phyloP scores from a whole-genome alignment of 805 yeast species.

The Pichia cephalocereana region DNA sequence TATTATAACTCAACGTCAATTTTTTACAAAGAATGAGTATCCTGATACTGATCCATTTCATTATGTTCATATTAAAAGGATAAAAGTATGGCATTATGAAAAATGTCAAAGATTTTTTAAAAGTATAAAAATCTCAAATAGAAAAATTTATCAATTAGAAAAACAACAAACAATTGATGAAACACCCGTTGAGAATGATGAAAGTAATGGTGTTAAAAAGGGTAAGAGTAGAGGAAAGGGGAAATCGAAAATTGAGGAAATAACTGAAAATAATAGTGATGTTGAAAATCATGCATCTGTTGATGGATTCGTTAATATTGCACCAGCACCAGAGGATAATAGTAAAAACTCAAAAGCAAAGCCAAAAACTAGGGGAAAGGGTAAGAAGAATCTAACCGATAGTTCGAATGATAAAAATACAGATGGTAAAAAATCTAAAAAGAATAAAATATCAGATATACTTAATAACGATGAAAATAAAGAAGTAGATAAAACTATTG shows the following conservation, averaged over 20 bases:
- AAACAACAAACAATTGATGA: slow-evolving; percentile 7
- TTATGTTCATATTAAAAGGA: slow-evolving; percentile 35
- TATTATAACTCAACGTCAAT: slow-evolving; percentile 38
- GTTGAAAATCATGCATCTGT: not conserved
- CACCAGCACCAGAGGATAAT: slow-evolving; percentile 5
- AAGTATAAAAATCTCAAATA: slow-evolving; percentile 35
- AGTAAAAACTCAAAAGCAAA: not conserved
- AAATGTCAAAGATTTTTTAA: slow-evolving; percentile 48
- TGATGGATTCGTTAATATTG: slow-evolving; percentile 4
- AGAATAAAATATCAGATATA: not conserved
- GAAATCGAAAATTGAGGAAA: slow-evolving; percentile 1
- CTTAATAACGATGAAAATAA: not conserved
- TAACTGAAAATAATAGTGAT: not conserved
- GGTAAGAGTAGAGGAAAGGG: not conserved
- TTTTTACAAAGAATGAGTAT: slow-evolving; percentile 28
- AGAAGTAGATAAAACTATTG: not conserved
- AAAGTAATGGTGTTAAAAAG: not conserved
- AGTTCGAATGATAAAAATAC: not conserved
- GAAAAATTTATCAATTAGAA: slow-evolving; percentile 26
- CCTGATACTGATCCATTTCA: slow-evolving; percentile 37
- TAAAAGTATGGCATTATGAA: slow-evolving; percentile 53
- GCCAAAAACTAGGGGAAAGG: not conserved
- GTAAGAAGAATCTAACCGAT: not conserved
- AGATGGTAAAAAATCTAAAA: not conserved
- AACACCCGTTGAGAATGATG: not conserved